Evolutionary conservation across 768 basidiomycete genomes (phyloP), one percentile per base, ranked within the genome.

Genomic region (Mycena metata): DNA sequence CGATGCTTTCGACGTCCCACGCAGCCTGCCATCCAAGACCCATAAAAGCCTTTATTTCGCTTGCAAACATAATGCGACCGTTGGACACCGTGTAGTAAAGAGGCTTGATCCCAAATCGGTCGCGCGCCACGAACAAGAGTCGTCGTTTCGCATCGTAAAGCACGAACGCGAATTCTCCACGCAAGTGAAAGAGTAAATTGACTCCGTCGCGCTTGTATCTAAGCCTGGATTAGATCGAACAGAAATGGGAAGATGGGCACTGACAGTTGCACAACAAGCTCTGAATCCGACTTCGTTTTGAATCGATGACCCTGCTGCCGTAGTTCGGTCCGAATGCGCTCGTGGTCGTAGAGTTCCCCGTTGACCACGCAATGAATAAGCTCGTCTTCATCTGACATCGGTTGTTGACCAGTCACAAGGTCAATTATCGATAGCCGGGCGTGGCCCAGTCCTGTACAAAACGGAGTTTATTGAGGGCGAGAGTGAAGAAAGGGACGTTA

Each of bases 81-180:
- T 72, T 63, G 24, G 35, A 49, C 13, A 70, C 17, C 30, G 71
- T 70, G 60, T 72, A 74, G 50, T 72, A 74, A 15, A 74, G 69
- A 9, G 73, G 73, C 39, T 74, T 74, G 46, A 74, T 68, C 1
- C 73, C 73, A 47, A 74, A 74, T 10, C 73, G 33, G 61, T 74
- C 73, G 9, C 73, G 60, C 4, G 66, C 73, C 2, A 60, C 73
- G 36, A 74, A 64, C 21, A 64, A 46, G 17, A 70, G 9, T 0
- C 67, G 60, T 0, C 71, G 64, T 30, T 66, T 52, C 8, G 42
- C 49, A 36, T 72, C 69, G 39, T 66, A 72, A 11, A 74, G 64
- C 3, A 70, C 71, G 21, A 74, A 74, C 5, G 73, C 73, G 26
- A 69, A 74, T 45, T 72, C 72, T 17, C 72, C 72, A 30, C 71